A percentile compares a stretch with the other conserved stretches of the same genome.
Conservation (phyloP, 148 eudicot species). For the Selenicereus undatus region DNA sequence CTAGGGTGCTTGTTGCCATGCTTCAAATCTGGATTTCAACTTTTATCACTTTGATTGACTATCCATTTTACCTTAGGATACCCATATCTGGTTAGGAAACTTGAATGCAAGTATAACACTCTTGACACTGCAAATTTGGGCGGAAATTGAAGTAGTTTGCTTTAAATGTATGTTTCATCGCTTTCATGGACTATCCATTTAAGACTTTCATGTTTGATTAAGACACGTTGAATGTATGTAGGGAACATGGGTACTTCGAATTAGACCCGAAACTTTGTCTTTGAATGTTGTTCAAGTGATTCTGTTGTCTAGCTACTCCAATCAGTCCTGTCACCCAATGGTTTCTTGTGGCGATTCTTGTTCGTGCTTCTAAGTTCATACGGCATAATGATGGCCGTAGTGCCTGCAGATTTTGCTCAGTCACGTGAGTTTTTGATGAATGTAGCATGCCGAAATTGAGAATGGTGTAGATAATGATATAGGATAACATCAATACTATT, state of each 20-base stretch:
- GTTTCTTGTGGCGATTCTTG: neutral
- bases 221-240: neutral
- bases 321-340: no score
- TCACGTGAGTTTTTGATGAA: neutral
- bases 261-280: neutral
- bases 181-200: neutral
- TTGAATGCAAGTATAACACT: neutral
- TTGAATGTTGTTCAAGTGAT: conserved; percentile 1
- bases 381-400: neutral
- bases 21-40: neutral
- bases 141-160: neutral
- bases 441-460: neutral
- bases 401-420: neutral
- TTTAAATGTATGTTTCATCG: neutral
- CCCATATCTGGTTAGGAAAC: neutral
- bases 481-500: neutral
- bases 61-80: neutral
- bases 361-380: neutral
- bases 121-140: neutral
- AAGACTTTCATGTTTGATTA: conserved; percentile 7
- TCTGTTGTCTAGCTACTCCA: neutral
- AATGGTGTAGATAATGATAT: neutral
- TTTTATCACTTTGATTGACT: no score
- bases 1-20: neutral
- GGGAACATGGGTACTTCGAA: neutral